Percentiles rank a stretch among this genome's conserved stretches.
phyloP scores from a whole-genome alignment of 805 yeast species.

The Starmerella lactis-condensi region DNA sequence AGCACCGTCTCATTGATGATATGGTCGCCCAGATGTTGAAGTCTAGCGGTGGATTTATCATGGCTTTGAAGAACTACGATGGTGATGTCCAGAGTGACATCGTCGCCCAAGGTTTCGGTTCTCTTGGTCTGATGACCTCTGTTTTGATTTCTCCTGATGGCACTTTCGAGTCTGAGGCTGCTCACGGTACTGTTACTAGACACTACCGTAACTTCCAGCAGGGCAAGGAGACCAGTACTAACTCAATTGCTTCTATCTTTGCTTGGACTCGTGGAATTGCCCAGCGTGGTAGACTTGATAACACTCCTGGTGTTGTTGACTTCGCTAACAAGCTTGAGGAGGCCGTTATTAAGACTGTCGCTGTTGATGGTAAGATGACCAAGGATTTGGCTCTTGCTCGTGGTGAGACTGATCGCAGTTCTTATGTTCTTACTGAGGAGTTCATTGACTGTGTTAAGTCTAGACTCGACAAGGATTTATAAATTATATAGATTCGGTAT shows the following conservation, averaged over 20 bases:
- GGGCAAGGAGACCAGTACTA: conserved; percentile 93
- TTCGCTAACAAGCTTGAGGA: conserved; percentile 66
- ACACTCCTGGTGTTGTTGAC: conserved; percentile 63
- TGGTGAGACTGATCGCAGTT: conserved; percentile 65
- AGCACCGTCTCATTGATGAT: conserved; percentile 90
- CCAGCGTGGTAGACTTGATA: conserved; percentile 81
- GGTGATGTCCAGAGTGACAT: conserved; percentile 95
- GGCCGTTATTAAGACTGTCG: conserved; percentile 76
- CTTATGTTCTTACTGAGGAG: conserved; percentile 82
- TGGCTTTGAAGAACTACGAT: conserved; percentile 94
- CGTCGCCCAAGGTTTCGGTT: conserved; percentile 96
- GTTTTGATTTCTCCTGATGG: conserved; percentile 96
- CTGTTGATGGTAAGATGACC: conserved; percentile 74
- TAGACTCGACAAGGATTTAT: conserved; percentile 29
- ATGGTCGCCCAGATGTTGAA: conserved; percentile 99
- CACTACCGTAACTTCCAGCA: conserved; percentile 91
- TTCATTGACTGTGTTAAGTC: conserved; percentile 65
- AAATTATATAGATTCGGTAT: not conserved
- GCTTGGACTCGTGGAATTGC: conserved; percentile 92
- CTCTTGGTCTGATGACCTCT: conserved; percentile 92
- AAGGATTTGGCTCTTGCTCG: conserved; percentile 83
- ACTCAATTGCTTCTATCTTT: conserved; percentile 89
- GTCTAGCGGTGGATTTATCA: conserved; percentile 83
- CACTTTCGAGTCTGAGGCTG: conserved; percentile 90
- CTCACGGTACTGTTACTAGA: conserved; percentile 98